Conservation (phyloP, 768 basidiomycete species). For the Pleurotus ostreatus region DNA sequence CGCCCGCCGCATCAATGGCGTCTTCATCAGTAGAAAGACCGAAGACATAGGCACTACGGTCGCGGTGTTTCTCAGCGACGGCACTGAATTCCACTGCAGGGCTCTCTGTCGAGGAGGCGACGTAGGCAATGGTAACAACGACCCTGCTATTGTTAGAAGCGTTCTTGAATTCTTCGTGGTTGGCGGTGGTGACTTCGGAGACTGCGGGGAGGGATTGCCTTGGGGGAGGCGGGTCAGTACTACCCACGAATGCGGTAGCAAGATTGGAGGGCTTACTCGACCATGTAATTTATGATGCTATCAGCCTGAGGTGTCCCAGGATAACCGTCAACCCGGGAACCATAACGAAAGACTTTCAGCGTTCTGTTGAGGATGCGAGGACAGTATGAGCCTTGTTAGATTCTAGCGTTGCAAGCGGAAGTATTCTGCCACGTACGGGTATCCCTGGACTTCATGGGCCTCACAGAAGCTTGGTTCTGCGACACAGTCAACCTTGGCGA, state of each 20-base stretch:
- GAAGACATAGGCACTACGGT: slow-evolving; percentile 75
- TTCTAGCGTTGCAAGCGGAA: no score
- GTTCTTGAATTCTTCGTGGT: slow-evolving; percentile 80
- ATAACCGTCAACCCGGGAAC: slow-evolving; percentile 72
- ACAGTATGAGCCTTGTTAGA: no score
- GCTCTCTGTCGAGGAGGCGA: slow-evolving; percentile 67
- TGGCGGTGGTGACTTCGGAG: slow-evolving; percentile 69
- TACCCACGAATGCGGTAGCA: neutral
- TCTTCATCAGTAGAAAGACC: slow-evolving; percentile 76
- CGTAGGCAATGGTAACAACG: slow-evolving; percentile 84
- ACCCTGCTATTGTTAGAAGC: slow-evolving; percentile 56
- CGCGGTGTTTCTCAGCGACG: slow-evolving; percentile 83
- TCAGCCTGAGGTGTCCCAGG: slow-evolving; percentile 88
- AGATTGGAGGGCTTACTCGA: slow-evolving; percentile 59
- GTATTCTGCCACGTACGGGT: slow-evolving; percentile 63
- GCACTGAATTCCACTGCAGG: slow-evolving; percentile 73
- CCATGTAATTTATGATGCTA: slow-evolving; percentile 94
- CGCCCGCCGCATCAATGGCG: slow-evolving; percentile 63
- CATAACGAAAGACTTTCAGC: slow-evolving; percentile 88
- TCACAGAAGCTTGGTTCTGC: slow-evolving; percentile 91
- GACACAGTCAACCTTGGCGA: slow-evolving; percentile 98
- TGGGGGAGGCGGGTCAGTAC: slow-evolving; percentile 9
- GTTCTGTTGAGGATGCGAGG: slow-evolving; percentile 44
- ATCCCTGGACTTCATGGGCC: slow-evolving; percentile 83
- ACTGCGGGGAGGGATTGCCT: slow-evolving; percentile 94